Evolutionary conservation across 495 filamentous ascomycete genomes (phyloP), one percentile per base, ranked within the genome.

Genomic region (Cenococcum geophilum): DNA sequence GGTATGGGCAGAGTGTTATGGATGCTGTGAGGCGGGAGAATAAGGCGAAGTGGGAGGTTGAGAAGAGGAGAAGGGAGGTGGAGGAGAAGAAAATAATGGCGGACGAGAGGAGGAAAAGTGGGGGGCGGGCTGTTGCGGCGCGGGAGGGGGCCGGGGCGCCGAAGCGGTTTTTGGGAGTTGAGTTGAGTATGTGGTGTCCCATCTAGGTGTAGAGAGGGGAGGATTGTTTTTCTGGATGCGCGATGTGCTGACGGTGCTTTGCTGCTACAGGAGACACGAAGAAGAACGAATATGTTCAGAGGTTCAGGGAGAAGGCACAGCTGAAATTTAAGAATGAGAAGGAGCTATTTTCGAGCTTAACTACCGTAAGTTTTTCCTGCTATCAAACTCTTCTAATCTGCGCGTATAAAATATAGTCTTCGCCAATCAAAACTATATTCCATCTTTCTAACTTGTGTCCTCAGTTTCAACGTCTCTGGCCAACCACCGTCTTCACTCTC

Each of bases 401-500:
- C 27, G 2, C 27, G 27, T 3, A 32, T 32, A 32, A 6, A 32
- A 3, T 32, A 3, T 6, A 6, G 27, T 6, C 27, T 6, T 2
- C 3, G 3, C 27, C 27, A 32, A 32, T n/a, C n/a, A n/a, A n/a
- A n/a, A n/a, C n/a, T n/a, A n/a, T n/a, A n/a, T n/a, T n/a, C n/a
- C n/a, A 32, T 6, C 27, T 6, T 32, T 32, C 6, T 32, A 32
- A 32, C 27, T 2, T 32, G 6, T 32, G 6, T 32, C 27, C 68
- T 22, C 62, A 70, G 27, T 76, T 73, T 67, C 77, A 82, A 63
- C 88, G 89, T 20, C 73, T 96, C 16, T 72, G 81, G n/a, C 86
- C 89, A 20, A 81, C 83, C 34, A 70, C 82, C 3, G 68, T 80
- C n/a, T 71, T 91, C 61, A 78, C 82, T 5, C 21, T 85, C 4